Evolutionary conservation across 495 filamentous ascomycete genomes (phyloP).

Genomic region (Apodospora peruviana): DNA sequence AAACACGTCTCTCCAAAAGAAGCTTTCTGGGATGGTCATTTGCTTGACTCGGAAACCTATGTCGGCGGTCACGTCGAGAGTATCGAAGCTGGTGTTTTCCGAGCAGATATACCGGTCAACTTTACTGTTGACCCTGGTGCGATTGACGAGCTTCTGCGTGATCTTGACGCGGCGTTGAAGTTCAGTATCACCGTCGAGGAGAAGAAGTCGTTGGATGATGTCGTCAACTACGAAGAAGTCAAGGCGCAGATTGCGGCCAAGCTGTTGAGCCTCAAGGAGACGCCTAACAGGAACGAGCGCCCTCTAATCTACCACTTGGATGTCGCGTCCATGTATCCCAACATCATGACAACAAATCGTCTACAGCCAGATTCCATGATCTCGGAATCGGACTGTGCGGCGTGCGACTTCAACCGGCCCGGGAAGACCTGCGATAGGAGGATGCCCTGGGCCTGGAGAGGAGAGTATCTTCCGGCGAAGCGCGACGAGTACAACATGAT

Average conservation of each 20-base stretch:
- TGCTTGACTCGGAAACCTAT: conserved; percentile 95
- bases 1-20: conserved; percentile 91
- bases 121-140: conserved; percentile 84
- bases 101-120: conserved; percentile 88
- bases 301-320: conserved; percentile 98
- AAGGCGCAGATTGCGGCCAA: conserved; percentile 73
- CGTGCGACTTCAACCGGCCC: conserved; percentile 96
- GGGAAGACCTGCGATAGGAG: conserved; percentile 96
- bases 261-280: conserved; percentile 68
- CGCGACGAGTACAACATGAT: conserved; percentile 99
- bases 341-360: conserved; percentile 99
- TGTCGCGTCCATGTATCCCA: conserved; percentile 99
- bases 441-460: conserved; percentile 96
- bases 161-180: conserved; percentile 84
- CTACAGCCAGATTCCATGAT: conserved; percentile 98
- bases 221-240: conserved; percentile 89
- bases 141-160: conserved; percentile 78
- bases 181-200: conserved; percentile 94
- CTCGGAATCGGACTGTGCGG: conserved; percentile 88
- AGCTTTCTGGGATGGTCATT: conserved; percentile 92
- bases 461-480: conserved; percentile 94
- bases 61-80: conserved; percentile 98
- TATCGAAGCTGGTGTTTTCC: conserved; percentile 98
- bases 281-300: conserved; percentile 73
- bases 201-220: conserved; percentile 86